These are phyloP conservation scores for Pelargonium citronellum DNA, from an alignment of 441 rosid species.

Conservation along the genomic window DNA sequence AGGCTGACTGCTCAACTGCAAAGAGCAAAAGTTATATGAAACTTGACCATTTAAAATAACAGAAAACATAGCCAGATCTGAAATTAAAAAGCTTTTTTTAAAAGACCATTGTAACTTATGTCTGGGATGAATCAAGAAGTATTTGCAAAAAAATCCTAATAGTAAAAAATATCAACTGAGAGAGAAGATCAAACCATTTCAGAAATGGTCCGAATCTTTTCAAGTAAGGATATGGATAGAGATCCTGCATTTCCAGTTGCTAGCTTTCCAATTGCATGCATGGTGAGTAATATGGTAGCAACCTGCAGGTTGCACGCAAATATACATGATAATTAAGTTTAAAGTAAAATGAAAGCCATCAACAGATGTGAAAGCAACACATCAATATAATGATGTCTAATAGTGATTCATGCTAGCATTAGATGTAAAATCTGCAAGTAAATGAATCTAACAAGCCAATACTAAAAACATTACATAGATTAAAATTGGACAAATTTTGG, in stretches of 20 bases:
- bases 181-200: constrained; percentile 43
- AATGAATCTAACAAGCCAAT: not conserved
- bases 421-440: not conserved
- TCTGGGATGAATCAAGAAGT: not conserved
- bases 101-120: not conserved
- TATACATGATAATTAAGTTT: not conserved
- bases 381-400: constrained; percentile 7
- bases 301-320: constrained; percentile 42
- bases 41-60: constrained; percentile 16
- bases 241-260: constrained; percentile 55
- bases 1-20: constrained; percentile 64
- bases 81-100: not conserved
- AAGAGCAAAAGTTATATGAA: constrained; percentile 25
- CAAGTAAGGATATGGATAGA: constrained; percentile 56
- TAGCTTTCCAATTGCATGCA: constrained; percentile 63
- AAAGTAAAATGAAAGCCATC: not conserved
- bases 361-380: constrained; percentile 12
- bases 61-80: not conserved
- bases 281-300: constrained; percentile 56
- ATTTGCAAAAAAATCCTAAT: not conserved
- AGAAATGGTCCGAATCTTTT: constrained; percentile 44
- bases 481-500: constrained; percentile 9
- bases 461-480: not conserved
- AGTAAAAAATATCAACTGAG: not conserved
- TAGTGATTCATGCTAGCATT: too few relatives aligned